Conservation (phyloP, 768 basidiomycete genomes). For the Phanerochaete sordida region DNA sequence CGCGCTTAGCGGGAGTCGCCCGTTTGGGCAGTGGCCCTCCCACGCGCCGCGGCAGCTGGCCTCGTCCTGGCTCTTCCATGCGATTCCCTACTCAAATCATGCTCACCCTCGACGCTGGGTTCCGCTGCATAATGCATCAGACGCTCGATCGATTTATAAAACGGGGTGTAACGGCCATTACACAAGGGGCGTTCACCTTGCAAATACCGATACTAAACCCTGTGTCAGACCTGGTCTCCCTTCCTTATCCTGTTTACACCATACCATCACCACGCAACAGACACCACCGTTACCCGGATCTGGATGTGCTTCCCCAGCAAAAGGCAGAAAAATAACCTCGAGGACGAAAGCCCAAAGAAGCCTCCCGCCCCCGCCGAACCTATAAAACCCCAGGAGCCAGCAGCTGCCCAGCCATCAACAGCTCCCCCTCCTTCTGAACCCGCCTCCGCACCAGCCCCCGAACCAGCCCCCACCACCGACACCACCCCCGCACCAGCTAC, state of each 20-base stretch:
- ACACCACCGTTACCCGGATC: background rate
- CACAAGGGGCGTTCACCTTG: background rate
- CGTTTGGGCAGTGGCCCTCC: background rate
- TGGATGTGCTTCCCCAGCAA: constrained; percentile 14
- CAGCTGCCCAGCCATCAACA: background rate
- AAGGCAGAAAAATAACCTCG: constrained; percentile 9
- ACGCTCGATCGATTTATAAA: constrained; percentile 13
- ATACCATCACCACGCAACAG: background rate
- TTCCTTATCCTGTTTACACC: background rate
- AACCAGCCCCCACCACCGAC: background rate
- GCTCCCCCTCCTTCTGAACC: background rate
- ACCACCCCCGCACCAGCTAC: background rate
- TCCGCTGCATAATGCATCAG: background rate
- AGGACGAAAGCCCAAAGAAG: constrained; percentile 6
- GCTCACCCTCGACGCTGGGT: background rate
- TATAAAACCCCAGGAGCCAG: constrained; percentile 8
- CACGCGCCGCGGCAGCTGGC: background rate
- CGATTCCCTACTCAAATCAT: background rate
- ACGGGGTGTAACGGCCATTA: constrained; percentile 3
- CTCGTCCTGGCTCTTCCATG: background rate
- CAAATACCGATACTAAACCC: background rate
- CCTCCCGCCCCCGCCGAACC: constrained; percentile 2
- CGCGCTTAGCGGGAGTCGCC: background rate
- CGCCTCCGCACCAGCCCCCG: background rate
- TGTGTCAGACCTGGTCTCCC: background rate